phyloP scores from a whole-genome alignment of 2,329 filamentous ascomycete genomes.

The Colletotrichum sp. region DNA sequence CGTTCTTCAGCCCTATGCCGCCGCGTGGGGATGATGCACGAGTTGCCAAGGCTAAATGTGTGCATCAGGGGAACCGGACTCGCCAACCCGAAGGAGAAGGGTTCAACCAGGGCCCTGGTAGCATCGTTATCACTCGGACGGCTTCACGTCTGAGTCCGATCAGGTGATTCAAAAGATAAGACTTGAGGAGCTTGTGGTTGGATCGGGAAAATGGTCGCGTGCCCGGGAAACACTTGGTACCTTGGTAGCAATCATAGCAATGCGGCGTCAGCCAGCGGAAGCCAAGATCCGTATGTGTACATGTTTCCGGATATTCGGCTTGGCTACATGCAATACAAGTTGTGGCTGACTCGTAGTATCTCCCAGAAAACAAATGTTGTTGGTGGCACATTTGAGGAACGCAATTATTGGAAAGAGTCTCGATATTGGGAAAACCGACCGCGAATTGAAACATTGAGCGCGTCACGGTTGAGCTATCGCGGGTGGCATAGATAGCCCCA shows the following conservation, averaged over 20 bases:
- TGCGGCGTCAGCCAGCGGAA: neutral
- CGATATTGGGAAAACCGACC: neutral
- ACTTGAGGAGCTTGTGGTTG: neutral
- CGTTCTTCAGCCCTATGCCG: neutral
- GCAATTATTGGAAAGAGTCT: neutral
- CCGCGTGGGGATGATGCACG: neutral
- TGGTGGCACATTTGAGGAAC: neutral
- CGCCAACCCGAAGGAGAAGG: neutral
- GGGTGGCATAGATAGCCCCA: neutral
- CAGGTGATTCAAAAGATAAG: neutral
- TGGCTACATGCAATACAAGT: neutral
- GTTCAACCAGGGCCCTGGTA: neutral
- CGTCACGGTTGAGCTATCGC: neutral
- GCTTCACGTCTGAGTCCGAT: neutral
- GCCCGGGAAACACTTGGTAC: neutral
- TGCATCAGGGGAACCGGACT: neutral
- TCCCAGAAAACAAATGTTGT: neutral
- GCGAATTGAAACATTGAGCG: neutral
- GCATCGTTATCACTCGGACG: neutral
- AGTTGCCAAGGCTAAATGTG: neutral
- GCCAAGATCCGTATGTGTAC: neutral
- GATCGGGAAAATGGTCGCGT: neutral
- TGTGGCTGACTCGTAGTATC: neutral
- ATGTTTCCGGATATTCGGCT: neutral
- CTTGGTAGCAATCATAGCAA: neutral